Base-by-base conservation (phyloP, 345 rosid genomes). In the Kernera saxatilis region DNA sequence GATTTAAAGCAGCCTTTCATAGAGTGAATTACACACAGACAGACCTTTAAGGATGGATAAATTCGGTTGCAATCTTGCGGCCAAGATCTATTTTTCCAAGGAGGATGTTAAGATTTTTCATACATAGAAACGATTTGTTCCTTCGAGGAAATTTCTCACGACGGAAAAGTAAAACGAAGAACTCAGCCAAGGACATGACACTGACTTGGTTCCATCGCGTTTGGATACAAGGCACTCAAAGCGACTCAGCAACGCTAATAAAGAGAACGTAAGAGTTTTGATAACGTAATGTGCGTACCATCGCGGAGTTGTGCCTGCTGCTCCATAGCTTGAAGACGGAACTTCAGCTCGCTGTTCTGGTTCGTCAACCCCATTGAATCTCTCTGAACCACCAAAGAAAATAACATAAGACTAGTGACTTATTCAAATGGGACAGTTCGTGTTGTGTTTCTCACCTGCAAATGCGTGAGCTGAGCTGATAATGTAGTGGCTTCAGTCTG, bases 401-500 rank as follows among this genome's bases (percentile, higher is more conserved):
- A 70, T 7, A 64, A 44, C 23, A 36, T 62, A 45, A 56, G 65
- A 64, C 36, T 25, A 48, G 5, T 40, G 10, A 53, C 0, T 21
- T 45, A n/a, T 58, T 6, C 54, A 63, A 44, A 45, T 7, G 30
- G 35, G 29, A 77, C 7, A 39, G 32, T 17, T 44, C 10, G 27
- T 44, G 23, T 27, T 32, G 32, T 48, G 27, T 21, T 32, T 59
- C 29, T 36, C 29, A 92, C 96, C 88, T 86, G 96, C 64, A 89
- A 88, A 65, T 81, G 74, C 45, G 92, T 86, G 48, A 89, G 85
- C 81, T 89, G 93, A 57, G 98, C 89, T 51, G 90, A 86, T 45
- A 92, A 85, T 7, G 96, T 86, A 46, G 92, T 87, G 26, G 94
- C 89, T 71, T 89, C 96, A 17, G 90, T 84, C 82, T 88, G 91